A percentile compares a stretch with the other conserved stretches of the same genome.
phyloP scores from a whole-genome alignment of 2,329 filamentous ascomycete species.

The Colletotrichum lupini region DNA sequence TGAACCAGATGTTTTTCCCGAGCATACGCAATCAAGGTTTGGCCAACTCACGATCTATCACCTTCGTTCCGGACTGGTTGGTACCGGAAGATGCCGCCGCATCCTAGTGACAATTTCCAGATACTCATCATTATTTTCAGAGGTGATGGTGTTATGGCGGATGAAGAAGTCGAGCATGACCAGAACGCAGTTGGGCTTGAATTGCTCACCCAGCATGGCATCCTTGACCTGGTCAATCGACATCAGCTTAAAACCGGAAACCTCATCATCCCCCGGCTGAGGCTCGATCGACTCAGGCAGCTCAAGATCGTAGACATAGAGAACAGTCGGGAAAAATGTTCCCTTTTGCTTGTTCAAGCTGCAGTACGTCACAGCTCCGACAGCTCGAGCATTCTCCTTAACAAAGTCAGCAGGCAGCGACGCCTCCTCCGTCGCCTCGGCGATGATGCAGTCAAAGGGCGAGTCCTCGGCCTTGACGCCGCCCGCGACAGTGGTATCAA shows the following conservation, averaged over 20 bases:
- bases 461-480: constrained; percentile 76
- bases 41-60: neutral
- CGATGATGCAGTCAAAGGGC: constrained; percentile 75
- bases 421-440: constrained; percentile 81
- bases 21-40: too few relatives aligned
- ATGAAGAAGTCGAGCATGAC: constrained; percentile 87
- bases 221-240: constrained; percentile 67
- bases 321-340: constrained; percentile 45
- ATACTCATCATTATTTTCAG: constrained; percentile 78
- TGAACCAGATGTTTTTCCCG: too few relatives aligned
- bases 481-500: constrained; percentile 85
- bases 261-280: constrained; percentile 80
- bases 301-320: constrained; percentile 82
- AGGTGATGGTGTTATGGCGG: constrained; percentile 78
- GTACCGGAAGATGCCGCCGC: constrained; percentile 56
- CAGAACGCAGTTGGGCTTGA: constrained; percentile 86
- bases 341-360: constrained; percentile 29
- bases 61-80: constrained; percentile 32
- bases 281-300: constrained; percentile 68
- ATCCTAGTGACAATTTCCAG: constrained; percentile 70
- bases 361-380: constrained; percentile 47
- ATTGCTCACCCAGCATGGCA: constrained; percentile 74
- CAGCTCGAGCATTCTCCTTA: constrained; percentile 37
- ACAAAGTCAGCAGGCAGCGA: constrained; percentile 47
- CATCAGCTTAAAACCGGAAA: constrained; percentile 79